phyloP scores from a whole-genome alignment of 2,329 filamentous ascomycete species.

The Clonostachys byssicola region DNA sequence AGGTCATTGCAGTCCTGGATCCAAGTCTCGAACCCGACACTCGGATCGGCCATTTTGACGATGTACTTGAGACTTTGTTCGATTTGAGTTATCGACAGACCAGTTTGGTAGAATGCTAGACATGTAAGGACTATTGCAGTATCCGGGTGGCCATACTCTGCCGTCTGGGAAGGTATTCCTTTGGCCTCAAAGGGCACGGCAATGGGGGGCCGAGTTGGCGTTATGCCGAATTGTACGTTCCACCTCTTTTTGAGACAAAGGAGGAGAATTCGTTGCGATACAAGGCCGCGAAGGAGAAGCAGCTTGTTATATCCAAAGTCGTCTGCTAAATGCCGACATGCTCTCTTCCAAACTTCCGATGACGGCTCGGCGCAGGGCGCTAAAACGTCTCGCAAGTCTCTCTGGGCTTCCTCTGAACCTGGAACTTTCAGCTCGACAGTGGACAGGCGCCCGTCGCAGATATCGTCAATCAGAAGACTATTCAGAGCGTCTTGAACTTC shows the following conservation, averaged over 20 bases:
- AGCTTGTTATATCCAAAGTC: slow-evolving; percentile 25
- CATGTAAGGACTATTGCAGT: slow-evolving; percentile 51
- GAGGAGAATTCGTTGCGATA: slow-evolving; percentile 54
- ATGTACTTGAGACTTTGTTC: slow-evolving; percentile 33
- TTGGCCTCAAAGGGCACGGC: slow-evolving; percentile 59
- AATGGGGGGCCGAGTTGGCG: slow-evolving; percentile 37
- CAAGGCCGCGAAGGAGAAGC: slow-evolving; percentile 47
- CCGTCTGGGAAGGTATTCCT: slow-evolving; percentile 46
- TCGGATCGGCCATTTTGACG: slow-evolving; percentile 48
- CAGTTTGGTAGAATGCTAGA: slow-evolving; percentile 52
- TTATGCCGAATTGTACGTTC: slow-evolving; percentile 60
- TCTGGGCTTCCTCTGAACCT: too few relatives aligned
- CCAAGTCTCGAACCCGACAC: slow-evolving; percentile 47
- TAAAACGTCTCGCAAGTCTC: background rate
- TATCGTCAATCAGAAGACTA: slow-evolving; percentile 28
- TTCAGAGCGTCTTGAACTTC: slow-evolving; percentile 41
- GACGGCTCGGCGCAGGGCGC: background rate
- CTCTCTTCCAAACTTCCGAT: too few relatives aligned
- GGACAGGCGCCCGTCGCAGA: slow-evolving; percentile 22
- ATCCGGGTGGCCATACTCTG: slow-evolving; percentile 62
- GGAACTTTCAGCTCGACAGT: slow-evolving; percentile 6
- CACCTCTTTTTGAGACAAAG: slow-evolving; percentile 54
- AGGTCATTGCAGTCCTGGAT: slow-evolving; percentile 38
- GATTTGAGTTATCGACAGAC: slow-evolving; percentile 46
- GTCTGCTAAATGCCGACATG: background rate